Conservation (phyloP, 2,329 filamentous ascomycete species). For the Trichoderma sp. region DNA sequence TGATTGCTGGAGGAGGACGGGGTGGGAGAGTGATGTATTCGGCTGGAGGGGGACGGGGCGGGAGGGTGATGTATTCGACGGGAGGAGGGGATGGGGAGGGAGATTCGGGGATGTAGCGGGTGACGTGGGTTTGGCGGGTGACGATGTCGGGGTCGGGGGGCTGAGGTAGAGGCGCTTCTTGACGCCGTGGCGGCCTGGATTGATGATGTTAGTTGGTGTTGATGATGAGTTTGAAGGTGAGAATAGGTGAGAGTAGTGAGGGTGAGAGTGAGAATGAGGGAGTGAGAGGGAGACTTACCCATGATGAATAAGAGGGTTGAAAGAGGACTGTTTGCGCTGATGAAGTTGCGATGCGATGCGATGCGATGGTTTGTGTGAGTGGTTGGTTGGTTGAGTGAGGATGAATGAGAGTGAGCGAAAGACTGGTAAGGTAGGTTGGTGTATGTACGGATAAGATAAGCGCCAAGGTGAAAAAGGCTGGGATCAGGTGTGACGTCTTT, state of each 20-base stretch:
- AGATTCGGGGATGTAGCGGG: constrained; percentile 40
- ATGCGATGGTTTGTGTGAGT: neutral
- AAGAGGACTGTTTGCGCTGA: neutral
- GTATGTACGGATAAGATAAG: neutral
- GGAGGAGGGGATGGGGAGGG: constrained; percentile 37
- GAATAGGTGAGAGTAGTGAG: no score
- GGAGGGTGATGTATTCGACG: constrained; percentile 24
- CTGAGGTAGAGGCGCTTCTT: constrained; percentile 48
- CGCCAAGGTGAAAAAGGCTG: neutral
- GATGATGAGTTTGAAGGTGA: no score
- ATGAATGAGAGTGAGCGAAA: neutral
- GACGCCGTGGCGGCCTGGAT: constrained; percentile 9
- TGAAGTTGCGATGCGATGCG: neutral
- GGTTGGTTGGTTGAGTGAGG: neutral
- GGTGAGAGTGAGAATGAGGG: neutral
- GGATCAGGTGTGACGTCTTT: neutral
- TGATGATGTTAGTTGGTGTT: no score
- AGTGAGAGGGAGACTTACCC: neutral
- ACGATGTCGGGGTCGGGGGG: constrained; percentile 41
- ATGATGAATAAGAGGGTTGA: neutral
- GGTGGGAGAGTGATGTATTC: constrained; percentile 23
- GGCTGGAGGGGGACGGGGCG: constrained; percentile 34
- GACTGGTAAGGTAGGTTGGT: neutral
- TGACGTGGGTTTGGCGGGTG: constrained; percentile 40
- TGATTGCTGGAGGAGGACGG: constrained; percentile 27